Evolutionary conservation across 345 rosid species (phyloP), one percentile per base, ranked within the genome.

Genomic region (Aethionema arabicum): DNA sequence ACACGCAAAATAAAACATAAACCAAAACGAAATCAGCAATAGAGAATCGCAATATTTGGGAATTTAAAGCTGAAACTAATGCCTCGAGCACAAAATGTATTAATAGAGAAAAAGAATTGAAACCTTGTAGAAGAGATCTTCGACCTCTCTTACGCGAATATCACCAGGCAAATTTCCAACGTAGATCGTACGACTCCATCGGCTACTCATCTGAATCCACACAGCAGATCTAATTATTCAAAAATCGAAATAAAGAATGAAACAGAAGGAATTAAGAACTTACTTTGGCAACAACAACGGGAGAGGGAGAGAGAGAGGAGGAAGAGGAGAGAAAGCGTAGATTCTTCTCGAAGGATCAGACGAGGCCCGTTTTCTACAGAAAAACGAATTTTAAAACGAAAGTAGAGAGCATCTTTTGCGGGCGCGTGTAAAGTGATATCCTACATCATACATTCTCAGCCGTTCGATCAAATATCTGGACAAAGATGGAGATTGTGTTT

Each of bases 141-240:
- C 95, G 8, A 93, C 88, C 72, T 90, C 99, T 61, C 87, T 72
- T 81, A 80, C 72, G 40, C 97, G 88, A 60, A 83, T 80, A 59
- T 93, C 99, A 3, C 96, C 97, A 1, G 97, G 97, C 10, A 93
- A 85, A 67, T 93, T 93, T n/a, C 99, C 97, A 2, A 88, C 99
- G 54, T 90, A 93, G 48, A 93, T 73, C 38, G 97, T 90, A 32
- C 97, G 71, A 76, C 83, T 87, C 62, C 92, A 86, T 7, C 95
- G 90, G 78, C 87, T 78, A 63, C 89, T 78, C 96, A 87, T 90
- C 68, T 77, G 65, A 11, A 31, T 60, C 11, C n/a, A 45, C 54
- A 5, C 4, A 52, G 41, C 6, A 37, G 5, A 67, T 12, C 27
- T 4, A 32, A 46, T 0, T 41, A 49, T 14, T 48, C 32, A 11